Evolutionary conservation across 805 yeast species (phyloP), one percentile per base, ranked within the genome.

Genomic region (Lipomyces yamanashiensis): DNA sequence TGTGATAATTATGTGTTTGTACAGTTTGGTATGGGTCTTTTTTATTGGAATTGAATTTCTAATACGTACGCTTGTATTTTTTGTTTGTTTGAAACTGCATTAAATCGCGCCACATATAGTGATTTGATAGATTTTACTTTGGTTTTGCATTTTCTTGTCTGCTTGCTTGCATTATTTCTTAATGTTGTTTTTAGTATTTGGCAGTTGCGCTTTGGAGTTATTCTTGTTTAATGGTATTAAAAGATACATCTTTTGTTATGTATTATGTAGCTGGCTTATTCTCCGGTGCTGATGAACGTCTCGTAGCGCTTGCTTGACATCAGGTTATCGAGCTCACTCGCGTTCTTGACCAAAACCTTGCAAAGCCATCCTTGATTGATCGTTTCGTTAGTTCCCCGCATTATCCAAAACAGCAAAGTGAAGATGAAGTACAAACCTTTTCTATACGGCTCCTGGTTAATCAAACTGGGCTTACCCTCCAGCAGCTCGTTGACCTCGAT

Each of bases 391-490:
- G 13, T 36, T 39, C 37, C 12, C 48, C 15, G 15, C 33, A 19
- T 23, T 17, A 15, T 13, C 43, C 55, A 4, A 36, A 4, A 36
- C 34, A 33, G 13, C 15, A 51, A 39, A 51, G 36, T 28, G 43
- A 13, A 39, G 17, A 9, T 36, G 15, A 39, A 34, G 15, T 9
- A 44, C 57, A 28, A 33, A 63, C 67, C 67, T 15, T 54, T 43
- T n/a, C 53, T 19, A 41, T 89, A 82, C 54, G 99, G 98, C 74
- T 92, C 98, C 68, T 80, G 77, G 78, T 92, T 93, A 72, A 95
- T 85, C 71, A 91, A 79, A 62, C 85, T 86, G 41, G 99, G 98
- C 64, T 82, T 79, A 56, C 83, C 84, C 67, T 84, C 87, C 70
- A 95, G 82, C 28, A 74, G 76, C 43, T 79, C 82, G 78, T 95